A percentile compares a stretch with the other conserved stretches of the same genome.
These are phyloP conservation scores for Diaporthe ampelina DNA, from an alignment of 2,329 filamentous ascomycete genomes.

Conservation along the genomic window DNA sequence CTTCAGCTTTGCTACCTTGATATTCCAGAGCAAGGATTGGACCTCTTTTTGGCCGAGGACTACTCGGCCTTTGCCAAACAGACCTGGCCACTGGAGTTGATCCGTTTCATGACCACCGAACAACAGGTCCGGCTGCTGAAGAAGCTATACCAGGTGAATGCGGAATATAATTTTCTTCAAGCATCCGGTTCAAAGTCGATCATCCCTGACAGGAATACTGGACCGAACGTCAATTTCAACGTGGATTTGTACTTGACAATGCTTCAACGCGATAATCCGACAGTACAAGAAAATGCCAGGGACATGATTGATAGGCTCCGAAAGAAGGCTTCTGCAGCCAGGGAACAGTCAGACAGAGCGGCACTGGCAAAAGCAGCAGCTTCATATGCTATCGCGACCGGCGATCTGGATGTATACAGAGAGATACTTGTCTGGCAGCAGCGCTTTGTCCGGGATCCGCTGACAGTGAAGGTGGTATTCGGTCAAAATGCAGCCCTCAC, in stretches of 20 bases:
- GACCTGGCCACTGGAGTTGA: conserved; percentile 15
- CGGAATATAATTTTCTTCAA: conserved; percentile 25
- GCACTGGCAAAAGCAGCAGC: conserved; percentile 11
- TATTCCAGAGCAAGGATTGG: conserved; percentile 7
- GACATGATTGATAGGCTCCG: conserved; percentile 17
- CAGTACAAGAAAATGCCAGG: background rate
- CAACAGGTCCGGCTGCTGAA: conserved; percentile 21
- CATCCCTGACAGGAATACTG: background rate
- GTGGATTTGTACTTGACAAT: conserved; percentile 33
- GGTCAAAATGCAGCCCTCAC: background rate
- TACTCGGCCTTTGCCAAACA: conserved; percentile 6
- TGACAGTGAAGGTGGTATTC: background rate
- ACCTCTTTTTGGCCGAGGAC: conserved; percentile 12
- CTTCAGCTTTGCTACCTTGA: conserved; percentile 32
- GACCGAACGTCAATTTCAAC: conserved; percentile 31
- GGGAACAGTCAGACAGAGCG: conserved; percentile 29
- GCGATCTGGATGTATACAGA: conserved; percentile 26
- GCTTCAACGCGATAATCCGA: background rate
- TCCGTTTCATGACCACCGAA: conserved; percentile 2
- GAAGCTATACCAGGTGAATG: conserved; percentile 25
- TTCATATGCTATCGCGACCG: conserved; percentile 29
- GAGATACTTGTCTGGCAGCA: conserved; percentile 35
- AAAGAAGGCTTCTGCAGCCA: conserved; percentile 19
- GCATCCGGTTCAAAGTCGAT: background rate
- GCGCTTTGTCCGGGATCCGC: conserved; percentile 35